Conservation (phyloP, 83 land plant genomes). For the Larix sibirica region DNA sequence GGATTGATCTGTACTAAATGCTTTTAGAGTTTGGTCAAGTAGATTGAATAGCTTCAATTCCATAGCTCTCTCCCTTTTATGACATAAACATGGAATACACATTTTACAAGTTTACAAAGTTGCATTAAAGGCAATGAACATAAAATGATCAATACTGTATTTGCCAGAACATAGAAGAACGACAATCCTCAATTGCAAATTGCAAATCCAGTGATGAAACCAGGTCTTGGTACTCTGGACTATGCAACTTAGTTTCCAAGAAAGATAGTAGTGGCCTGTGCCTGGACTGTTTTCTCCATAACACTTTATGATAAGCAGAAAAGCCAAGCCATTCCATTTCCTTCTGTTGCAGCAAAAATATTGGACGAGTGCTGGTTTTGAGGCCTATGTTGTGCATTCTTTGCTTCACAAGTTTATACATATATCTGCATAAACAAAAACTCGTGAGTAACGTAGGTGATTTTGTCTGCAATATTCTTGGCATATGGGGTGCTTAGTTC, state of each 20-base stretch:
- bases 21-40: background rate
- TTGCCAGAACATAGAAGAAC: conserved; percentile 60
- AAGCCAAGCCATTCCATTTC: conserved; percentile 60
- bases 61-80: background rate
- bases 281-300: conserved; percentile 77
- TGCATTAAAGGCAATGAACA: background rate
- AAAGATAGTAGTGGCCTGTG: conserved; percentile 49
- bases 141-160: conserved; percentile 44
- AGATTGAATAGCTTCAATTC: background rate
- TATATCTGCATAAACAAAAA: conserved; percentile 38
- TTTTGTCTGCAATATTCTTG: background rate
- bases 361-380: conserved; percentile 22
- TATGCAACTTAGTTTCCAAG: conserved; percentile 27
- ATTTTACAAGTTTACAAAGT: background rate
- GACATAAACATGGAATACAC: background rate
- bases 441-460: background rate
- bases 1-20: background rate
- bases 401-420: conserved; percentile 63
- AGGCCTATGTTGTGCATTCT: conserved; percentile 33
- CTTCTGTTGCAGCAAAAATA: conserved; percentile 32
- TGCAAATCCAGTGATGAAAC: conserved; percentile 17
- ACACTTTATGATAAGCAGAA: conserved; percentile 55
- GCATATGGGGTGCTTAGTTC: background rate
- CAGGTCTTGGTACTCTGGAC: conserved; percentile 11
- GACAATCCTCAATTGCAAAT: conserved; percentile 58